A percentile compares a stretch with the other conserved stretches of the same genome.
phyloP scores from a whole-genome alignment of 352 stramenopile species.

The Phytophthora ramorum region DNA sequence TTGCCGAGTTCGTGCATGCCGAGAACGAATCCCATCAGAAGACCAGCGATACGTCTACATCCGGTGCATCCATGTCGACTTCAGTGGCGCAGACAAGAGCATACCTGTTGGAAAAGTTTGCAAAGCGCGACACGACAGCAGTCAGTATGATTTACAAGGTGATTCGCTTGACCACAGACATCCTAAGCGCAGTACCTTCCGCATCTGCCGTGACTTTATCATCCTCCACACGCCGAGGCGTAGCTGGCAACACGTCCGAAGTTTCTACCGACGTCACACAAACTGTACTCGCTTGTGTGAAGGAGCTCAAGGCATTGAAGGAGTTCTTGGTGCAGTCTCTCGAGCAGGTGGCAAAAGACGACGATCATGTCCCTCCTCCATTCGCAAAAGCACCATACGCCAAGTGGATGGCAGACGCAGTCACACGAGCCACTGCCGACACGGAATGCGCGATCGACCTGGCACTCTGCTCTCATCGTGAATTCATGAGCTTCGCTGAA shows the following conservation, averaged over 20 bases:
- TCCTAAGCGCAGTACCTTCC: conserved; percentile 52
- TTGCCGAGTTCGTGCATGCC: conserved; percentile 36
- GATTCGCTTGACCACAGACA: conserved; percentile 73
- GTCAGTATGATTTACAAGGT: conserved; percentile 71
- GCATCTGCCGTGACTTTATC: not conserved
- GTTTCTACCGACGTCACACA: conserved; percentile 68
- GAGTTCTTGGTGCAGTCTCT: conserved; percentile 71
- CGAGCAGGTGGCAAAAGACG: conserved; percentile 47
- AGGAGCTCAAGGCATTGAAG: conserved; percentile 77
- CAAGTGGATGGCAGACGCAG: conserved; percentile 28
- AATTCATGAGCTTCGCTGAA: conserved; percentile 58
- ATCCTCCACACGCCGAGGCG: not conserved
- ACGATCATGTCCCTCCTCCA: conserved; percentile 13
- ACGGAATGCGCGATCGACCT: conserved; percentile 64
- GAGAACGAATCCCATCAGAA: conserved; percentile 18
- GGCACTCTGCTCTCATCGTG: conserved; percentile 60
- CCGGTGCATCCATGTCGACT: not conserved
- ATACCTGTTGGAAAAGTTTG: conserved; percentile 56
- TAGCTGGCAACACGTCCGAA: conserved; percentile 24
- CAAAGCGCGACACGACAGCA: conserved; percentile 63
- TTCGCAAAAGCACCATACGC: conserved; percentile 25
- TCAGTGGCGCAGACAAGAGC: conserved; percentile 32
- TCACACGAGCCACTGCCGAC: conserved; percentile 33
- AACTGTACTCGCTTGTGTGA: conserved; percentile 65
- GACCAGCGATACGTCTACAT: conserved; percentile 8